Conservation (phyloP, 2,329 filamentous ascomycete genomes). For the Clarireedia paspali region DNA sequence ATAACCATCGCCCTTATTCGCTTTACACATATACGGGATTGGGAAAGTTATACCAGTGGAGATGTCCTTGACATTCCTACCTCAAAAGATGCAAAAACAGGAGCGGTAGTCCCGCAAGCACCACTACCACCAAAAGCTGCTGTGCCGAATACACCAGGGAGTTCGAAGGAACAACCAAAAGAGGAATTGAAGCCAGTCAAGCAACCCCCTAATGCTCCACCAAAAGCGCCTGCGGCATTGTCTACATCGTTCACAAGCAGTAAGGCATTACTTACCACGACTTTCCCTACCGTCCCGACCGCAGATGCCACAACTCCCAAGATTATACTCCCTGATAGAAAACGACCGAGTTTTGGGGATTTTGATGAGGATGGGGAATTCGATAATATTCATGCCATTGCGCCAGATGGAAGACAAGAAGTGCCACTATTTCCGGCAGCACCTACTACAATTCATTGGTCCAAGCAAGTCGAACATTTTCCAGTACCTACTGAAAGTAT, state of each 20-base stretch:
- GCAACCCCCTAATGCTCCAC: not conserved
- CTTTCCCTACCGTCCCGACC: not conserved
- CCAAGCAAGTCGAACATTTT: constrained; percentile 65
- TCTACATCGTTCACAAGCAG: not conserved
- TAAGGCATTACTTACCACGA: not conserved
- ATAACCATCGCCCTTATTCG: constrained; percentile 16
- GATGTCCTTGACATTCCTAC: constrained; percentile 5
- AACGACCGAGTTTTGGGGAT: constrained; percentile 13
- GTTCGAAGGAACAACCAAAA: not conserved
- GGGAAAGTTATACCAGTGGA: constrained; percentile 10
- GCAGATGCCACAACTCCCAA: constrained; percentile 15
- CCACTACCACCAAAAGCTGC: not conserved
- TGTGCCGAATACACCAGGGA: not conserved
- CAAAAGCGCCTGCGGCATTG: not conserved
- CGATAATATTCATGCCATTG: constrained; percentile 21
- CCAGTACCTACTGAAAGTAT: constrained; percentile 64
- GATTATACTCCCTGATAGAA: constrained; percentile 22
- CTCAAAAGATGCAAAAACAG: constrained; percentile 2
- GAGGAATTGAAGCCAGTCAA: not conserved
- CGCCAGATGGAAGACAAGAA: constrained; percentile 26
- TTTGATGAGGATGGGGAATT: constrained; percentile 12
- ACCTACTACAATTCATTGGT: constrained; percentile 55
- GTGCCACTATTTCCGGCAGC: constrained; percentile 10
- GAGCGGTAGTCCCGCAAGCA: not conserved
- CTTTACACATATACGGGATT: constrained; percentile 13